Evolutionary conservation across 345 rosid species (phyloP).

Genomic region (Hirschfeldia incana): DNA sequence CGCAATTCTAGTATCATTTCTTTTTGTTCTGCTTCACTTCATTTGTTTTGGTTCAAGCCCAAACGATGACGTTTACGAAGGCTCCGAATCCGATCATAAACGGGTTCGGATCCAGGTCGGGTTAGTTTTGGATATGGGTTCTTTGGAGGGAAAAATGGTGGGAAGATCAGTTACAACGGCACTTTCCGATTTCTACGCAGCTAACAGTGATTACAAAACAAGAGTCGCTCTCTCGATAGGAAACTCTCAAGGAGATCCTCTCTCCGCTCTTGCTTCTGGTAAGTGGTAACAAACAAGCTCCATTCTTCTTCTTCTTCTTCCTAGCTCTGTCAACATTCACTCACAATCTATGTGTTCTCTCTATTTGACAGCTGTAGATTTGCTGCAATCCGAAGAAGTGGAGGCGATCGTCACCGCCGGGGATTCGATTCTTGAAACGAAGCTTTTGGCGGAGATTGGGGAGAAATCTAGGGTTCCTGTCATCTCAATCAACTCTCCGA

Average conservation of each 20-base stretch:
- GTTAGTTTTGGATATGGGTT: neutral
- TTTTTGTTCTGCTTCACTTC: neutral
- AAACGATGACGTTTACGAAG: neutral
- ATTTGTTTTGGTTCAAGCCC: neutral
- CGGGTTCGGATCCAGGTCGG: neutral
- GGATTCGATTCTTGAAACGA: neutral
- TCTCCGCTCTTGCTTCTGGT: neutral
- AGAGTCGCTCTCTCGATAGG: neutral
- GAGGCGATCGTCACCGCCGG: neutral
- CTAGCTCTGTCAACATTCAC: no score
- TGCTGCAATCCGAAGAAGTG: neutral
- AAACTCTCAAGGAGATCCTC: neutral
- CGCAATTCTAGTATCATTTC: no score
- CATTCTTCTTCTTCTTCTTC: neutral
- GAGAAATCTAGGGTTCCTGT: neutral
- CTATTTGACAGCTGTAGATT: neutral
- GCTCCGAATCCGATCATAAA: neutral
- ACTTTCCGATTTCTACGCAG: neutral
- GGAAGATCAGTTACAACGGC: neutral
- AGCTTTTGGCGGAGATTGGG: neutral
- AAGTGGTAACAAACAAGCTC: neutral
- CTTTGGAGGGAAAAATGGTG: neutral
- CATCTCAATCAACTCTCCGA: neutral
- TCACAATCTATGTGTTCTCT: neutral
- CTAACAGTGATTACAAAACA: neutral